Base-by-base conservation (phyloP, 2,329 filamentous ascomycete genomes). In the Penicillium glabrum region DNA sequence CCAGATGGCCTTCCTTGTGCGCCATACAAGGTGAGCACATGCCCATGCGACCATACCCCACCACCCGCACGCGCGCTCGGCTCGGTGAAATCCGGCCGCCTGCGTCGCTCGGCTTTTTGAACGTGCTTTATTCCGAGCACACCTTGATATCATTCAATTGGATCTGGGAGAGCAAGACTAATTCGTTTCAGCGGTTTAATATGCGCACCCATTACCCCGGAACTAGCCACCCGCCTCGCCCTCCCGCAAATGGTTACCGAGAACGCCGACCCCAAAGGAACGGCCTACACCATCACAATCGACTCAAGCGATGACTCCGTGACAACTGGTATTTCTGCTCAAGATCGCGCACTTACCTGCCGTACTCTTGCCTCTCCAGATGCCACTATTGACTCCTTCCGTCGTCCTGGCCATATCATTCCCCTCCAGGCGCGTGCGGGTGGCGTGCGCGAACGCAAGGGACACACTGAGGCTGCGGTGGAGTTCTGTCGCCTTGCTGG, bases 1-100 rank as follows among this genome's bases (percentile, higher is more conserved):
- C 63, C 93, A 98, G 78, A 96, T 96, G 87, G 91, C 92, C 68
- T 99, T 97, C 81, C 88, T 99, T 84, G 86, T 99, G 75, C 91
- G 92, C 69, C 86, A 96, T 81, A 89, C 90, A 39, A 91, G 79
- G 79, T 80, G 68, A 53, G 64, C 39, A 23, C 41, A 51, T 33
- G 24, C 24, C 21, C 39, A 16, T 29, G 27, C 27, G 27, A 29
- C 27, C 3, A 29, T 29, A 3, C 31, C 16, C 19, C 24, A 19
- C n/a, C 39, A 52, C 46, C 51, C 41, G 45, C 37, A 4, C 26
- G 19, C 44, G 43, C 27, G 41, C 46, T 24, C 51, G 24, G 14
- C 45, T 37, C 43, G 50, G 41, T 26, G 27, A 46, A 53, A 13
- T 29, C n/a, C 39, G 49, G 50, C 41, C 16, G 33, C 23, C 19